These are phyloP conservation scores for Neurospora sp. DNA, from an alignment of 495 filamentous ascomycete genomes.

Conservation along the genomic window DNA sequence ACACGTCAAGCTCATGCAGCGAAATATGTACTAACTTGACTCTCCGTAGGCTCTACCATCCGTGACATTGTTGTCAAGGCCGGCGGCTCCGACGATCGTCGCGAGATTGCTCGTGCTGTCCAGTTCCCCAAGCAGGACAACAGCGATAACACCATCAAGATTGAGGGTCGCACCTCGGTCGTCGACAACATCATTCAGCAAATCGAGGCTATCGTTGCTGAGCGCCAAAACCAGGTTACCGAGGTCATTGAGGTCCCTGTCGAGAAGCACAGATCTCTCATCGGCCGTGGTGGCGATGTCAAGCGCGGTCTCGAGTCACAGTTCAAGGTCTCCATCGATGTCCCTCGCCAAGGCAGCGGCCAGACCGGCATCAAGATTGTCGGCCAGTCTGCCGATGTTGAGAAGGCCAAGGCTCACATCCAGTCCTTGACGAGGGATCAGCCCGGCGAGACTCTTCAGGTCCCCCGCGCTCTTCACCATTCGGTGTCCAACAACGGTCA, in stretches of 20 bases:
- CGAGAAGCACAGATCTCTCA: slow-evolving; percentile 81
- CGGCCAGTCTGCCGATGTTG: slow-evolving; percentile 66
- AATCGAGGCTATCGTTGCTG: slow-evolving; percentile 66
- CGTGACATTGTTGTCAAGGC: slow-evolving; percentile 78
- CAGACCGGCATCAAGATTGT: slow-evolving; percentile 75
- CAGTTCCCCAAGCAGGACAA: slow-evolving; percentile 76
- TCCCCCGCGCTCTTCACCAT: slow-evolving; percentile 76
- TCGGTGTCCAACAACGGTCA: slow-evolving; percentile 77
- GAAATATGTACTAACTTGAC: slow-evolving; percentile 23
- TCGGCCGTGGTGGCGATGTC: slow-evolving; percentile 82
- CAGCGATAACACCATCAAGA: slow-evolving; percentile 72
- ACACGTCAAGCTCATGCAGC: neutral
- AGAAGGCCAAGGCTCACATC: slow-evolving; percentile 78
- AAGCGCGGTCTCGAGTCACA: slow-evolving; percentile 77
- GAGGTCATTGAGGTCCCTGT: slow-evolving; percentile 69
- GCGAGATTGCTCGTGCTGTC: slow-evolving; percentile 72
- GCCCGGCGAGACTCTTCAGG: slow-evolving; percentile 72
- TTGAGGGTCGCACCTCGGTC: slow-evolving; percentile 71
- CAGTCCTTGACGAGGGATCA: slow-evolving; percentile 69
- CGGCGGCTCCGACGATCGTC: slow-evolving; percentile 76
- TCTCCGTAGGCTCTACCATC: slow-evolving; percentile 63
- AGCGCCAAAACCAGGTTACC: slow-evolving; percentile 68
- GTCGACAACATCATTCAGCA: slow-evolving; percentile 81
- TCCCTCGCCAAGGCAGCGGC: slow-evolving; percentile 63
- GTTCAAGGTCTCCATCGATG: slow-evolving; percentile 81